Evolutionary conservation across 2,329 filamentous ascomycete genomes (phyloP), one percentile per base, ranked within the genome.

Genomic region (Ilyonectria robusta): DNA sequence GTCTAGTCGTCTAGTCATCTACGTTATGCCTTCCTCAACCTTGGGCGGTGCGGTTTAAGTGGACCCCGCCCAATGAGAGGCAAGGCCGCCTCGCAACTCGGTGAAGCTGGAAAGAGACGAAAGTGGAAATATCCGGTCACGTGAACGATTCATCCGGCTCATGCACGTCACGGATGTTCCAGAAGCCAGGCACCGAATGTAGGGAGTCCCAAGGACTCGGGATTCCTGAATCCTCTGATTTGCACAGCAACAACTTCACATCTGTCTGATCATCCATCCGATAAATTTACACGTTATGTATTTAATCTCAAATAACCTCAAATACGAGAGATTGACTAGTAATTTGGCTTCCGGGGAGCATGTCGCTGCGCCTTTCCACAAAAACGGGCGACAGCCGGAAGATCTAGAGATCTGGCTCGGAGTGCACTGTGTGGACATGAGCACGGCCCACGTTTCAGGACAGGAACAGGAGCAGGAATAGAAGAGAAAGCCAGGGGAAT

Each of bases 81-180:
- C 13, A 8, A 21, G 59, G n/a, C 7, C 19, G 15, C 31, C 29
- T 47, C 13, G 46, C 23, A 21, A 57, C 59, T 69, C 66, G 66
- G 66, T 69, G 66, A 66, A 66, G 46, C 58, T 66, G 48, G 59
- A 67, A 59, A 42, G 17, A 53, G 59, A 59, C 65, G 59, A 66
- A 66, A 55, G 50, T 17, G 60, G 65, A 48, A 67, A 59, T 56
- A 59, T 44, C 11, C 9, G 2, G 44, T 67, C 65, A 67, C 65
- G 65, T 67, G 65, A 67, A 26, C 19, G 4, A 17, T 15, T 15
- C 21, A 29, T 21, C 31, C 63, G 19, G 63, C 63, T 31, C 29
- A 61, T 65, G 62, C 63, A 60, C 62, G 58, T 48, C 26, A 26
- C n/a, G 46, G 35, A 62, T 40, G 58, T 56, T 66, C 63, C 37